Percentiles rank a stretch among this genome's conserved stretches.
Conservation (phyloP, 345 rosid genomes). For the Hirschfeldia incana region DNA sequence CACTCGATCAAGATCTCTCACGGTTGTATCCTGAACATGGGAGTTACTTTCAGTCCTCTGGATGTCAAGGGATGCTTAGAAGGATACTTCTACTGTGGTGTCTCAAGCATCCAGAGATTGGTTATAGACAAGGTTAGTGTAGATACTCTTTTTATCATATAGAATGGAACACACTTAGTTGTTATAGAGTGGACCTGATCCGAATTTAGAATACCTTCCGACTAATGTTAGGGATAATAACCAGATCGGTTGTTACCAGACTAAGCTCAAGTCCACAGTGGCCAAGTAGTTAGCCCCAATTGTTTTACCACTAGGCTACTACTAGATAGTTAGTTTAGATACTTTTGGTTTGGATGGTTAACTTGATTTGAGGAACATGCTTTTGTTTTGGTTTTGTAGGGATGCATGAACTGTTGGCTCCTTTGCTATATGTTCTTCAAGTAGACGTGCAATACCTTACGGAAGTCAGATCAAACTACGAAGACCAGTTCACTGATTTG, state of each 20-base stretch:
- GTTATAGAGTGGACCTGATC: neutral
- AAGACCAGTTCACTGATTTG: conserved; percentile 83
- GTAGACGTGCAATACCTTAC: conserved; percentile 75
- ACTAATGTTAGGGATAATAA: too few relatives aligned
- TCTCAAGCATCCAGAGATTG: conserved; percentile 82
- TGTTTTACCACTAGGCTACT: neutral
- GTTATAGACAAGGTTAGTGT: conserved; percentile 83
- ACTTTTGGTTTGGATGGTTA: neutral
- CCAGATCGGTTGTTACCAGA: too few relatives aligned
- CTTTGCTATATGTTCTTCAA: conserved; percentile 88
- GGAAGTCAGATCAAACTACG: conserved; percentile 75
- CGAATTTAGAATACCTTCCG: too few relatives aligned
- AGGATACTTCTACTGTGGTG: conserved; percentile 91
- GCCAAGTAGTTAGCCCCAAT: too few relatives aligned
- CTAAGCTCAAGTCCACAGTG: too few relatives aligned
- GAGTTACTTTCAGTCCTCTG: conserved; percentile 89
- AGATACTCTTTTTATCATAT: too few relatives aligned
- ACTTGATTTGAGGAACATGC: too few relatives aligned
- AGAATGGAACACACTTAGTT: neutral
- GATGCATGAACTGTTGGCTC: conserved; percentile 98
- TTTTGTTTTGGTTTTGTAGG: conserved; percentile 43
- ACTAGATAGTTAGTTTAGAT: conserved; percentile 10
- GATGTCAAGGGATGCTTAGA: conserved; percentile 95
- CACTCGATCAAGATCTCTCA: conserved; percentile 90
- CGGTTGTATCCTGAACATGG: conserved; percentile 95